Base-by-base conservation (phyloP, 2,329 filamentous ascomycete species). In the Geosmithia flava region DNA sequence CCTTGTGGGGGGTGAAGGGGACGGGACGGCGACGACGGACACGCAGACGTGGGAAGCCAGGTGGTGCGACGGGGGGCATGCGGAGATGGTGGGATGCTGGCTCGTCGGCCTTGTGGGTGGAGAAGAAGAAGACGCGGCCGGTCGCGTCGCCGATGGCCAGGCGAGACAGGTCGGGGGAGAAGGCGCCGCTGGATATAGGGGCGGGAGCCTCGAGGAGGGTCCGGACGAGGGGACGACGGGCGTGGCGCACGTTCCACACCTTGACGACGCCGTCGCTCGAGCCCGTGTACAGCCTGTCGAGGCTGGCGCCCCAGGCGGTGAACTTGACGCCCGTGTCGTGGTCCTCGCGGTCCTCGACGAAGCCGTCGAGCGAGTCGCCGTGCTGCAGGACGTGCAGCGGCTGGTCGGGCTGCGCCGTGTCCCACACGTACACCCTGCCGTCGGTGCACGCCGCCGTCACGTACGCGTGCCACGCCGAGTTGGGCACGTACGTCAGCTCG, bases 311-410 rank as follows among this genome's bases (percentile, higher is more conserved):
- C 80, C 79, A 83, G 3, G 77, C 72, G 0, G 72, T 73, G 53
- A 83, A 82, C 55, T 81, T 82, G 42, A 82, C 76, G 2, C 80
- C 80, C 0, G 75, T 74, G 50, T 83, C 80, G 46, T 77, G 75
- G 8, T 65, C 62, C 49, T 79, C 76, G 13, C 72, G 61, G 39
- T 71, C 61, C 68, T 66, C 67, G 3, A 62, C 51, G 33, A 68
- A 62, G 29, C 66, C 62, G 13, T 69, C 66, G 2, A 68, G 53
- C 0, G 63, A 68, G 39, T 62, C 61, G 10, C 74, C 78, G 52
- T 83, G 80, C 7, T 63, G 53, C 0, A 83, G 64, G 2, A 72
- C 60, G 54, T 81, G 78, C 20, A 80, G 71, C 0, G 78, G 73
- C 39, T 65, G 61, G 52, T 81, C 76, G n/a, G 69, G 71, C 11